phyloP scores from a whole-genome alignment of 2,329 filamentous ascomycete genomes.

The Cercospora beticola region DNA sequence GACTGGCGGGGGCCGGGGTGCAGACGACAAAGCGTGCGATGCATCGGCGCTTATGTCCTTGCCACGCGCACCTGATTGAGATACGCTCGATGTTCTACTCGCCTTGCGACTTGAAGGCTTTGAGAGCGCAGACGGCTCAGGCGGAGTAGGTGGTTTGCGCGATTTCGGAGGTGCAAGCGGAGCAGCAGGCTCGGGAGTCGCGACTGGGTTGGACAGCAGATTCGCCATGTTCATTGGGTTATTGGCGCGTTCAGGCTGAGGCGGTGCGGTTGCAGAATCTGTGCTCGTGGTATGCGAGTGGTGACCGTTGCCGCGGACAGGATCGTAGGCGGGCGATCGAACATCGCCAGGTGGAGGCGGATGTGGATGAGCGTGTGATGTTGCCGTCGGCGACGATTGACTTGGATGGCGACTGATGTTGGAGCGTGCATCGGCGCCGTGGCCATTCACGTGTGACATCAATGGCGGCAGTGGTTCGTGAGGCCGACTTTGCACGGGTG shows the following conservation, averaged over 20 bases:
- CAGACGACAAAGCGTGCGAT: constrained; percentile 2
- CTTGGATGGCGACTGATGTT: constrained; percentile 27
- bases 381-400: constrained; percentile 28
- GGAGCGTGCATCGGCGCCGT: constrained; percentile 22
- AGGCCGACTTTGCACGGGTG: constrained; percentile 21
- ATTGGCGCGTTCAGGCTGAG: constrained; percentile 56
- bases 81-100: constrained; percentile 32
- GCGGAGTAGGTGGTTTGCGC: constrained; percentile 13
- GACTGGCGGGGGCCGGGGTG: constrained; percentile 9
- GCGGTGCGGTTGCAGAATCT: constrained; percentile 17
- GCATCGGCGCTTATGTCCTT: constrained; percentile 13
- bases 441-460: constrained; percentile 31
- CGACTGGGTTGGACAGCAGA: constrained; percentile 68
- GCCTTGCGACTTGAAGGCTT: constrained; percentile 28
- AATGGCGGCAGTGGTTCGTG: constrained; percentile 1
- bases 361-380: constrained; percentile 32
- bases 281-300: constrained; percentile 31
- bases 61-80: constrained; percentile 23
- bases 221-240: constrained; percentile 96
- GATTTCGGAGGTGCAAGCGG: constrained; percentile 8
- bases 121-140: constrained; percentile 11
- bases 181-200: constrained; percentile 15
- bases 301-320: constrained; percentile 32
- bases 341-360: constrained; percentile 36
- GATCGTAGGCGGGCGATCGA: constrained; percentile 39